Conservation (phyloP, 305 asterid species). For the Coffea humblotiana region DNA sequence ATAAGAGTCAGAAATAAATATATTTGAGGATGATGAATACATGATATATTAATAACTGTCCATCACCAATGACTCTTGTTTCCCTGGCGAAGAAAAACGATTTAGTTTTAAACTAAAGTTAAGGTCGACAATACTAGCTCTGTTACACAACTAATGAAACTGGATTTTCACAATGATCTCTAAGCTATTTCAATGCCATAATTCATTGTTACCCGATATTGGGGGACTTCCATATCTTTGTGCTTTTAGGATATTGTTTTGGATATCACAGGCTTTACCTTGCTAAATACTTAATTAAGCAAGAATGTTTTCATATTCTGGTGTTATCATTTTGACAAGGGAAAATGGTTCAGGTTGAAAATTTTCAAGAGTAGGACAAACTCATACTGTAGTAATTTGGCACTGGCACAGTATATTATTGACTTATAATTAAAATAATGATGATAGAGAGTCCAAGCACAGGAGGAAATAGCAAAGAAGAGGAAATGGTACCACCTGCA, state of each 20-base stretch:
- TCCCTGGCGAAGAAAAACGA: background rate
- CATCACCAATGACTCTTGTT: too few relatives aligned
- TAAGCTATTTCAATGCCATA: background rate
- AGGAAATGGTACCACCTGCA: background rate
- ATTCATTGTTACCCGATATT: too few relatives aligned
- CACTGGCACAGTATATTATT: background rate
- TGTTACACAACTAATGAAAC: background rate
- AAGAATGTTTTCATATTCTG: too few relatives aligned
- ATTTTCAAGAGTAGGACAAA: background rate
- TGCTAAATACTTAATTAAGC: background rate
- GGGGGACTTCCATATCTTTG: background rate
- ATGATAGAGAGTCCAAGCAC: background rate
- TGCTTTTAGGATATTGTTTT: background rate
- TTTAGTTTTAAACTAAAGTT: too few relatives aligned
- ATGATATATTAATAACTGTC: too few relatives aligned
- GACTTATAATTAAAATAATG: background rate
- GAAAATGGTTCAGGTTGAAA: background rate
- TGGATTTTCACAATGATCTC: too few relatives aligned
- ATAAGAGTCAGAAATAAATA: too few relatives aligned
- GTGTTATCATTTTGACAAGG: background rate
- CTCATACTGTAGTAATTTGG: background rate
- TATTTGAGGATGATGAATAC: background rate
- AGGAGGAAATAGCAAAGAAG: background rate
- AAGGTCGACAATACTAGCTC: background rate
- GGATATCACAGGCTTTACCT: background rate